Base-by-base conservation (phyloP, 345 rosid species). In the Turnera subulata region DNA sequence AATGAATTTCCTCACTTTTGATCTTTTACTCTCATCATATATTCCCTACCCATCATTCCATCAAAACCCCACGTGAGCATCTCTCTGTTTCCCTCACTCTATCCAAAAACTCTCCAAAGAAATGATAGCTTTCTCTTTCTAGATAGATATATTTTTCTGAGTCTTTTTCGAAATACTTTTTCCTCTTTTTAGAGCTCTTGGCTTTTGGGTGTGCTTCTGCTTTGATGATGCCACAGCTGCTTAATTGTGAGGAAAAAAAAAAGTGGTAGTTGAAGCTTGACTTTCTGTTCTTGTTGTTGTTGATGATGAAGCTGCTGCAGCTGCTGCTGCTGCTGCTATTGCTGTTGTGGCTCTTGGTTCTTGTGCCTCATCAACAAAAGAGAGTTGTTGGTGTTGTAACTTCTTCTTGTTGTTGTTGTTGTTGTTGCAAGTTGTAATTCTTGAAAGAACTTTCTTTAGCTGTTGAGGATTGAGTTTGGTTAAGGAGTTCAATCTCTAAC, bases 401-500 rank as follows among this genome's bases (percentile, higher is more conserved):
- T n/a, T n/a, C n/a, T n/a, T n/a, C n/a, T n/a, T n/a, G n/a, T n/a
- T n/a, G 40, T 13, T 13, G 12, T 42, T 13, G 45, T 42, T 42
- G 45, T 67, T 53, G 33, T 50, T 26, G 45, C 33, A 32, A 2
- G 50, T 56, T 35, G 50, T 43, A 37, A 19, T 37, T 61, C 38
- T 42, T 47, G 57, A 15, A 60, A 37, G 18, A n/a, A n/a, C 29
- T 57, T 53, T 63, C 42, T 62, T 55, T 53, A 65, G 72, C 64
- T 66, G 78, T 66, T 72, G 71, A 54, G 55, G 71, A 50, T 46
- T 62, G 59, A 64, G 74, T 82, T 77, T 85, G 84, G 91, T 88
- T 78, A 66, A 77, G 75, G 80, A 73, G 80, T 74, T 80, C 82
- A 73, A 81, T 89, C 88, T 69, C 74, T 82, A 73, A 85, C 84